Evolutionary conservation across 768 basidiomycete genomes (phyloP), one percentile per base, ranked within the genome.

Genomic region (Russula sp.): DNA sequence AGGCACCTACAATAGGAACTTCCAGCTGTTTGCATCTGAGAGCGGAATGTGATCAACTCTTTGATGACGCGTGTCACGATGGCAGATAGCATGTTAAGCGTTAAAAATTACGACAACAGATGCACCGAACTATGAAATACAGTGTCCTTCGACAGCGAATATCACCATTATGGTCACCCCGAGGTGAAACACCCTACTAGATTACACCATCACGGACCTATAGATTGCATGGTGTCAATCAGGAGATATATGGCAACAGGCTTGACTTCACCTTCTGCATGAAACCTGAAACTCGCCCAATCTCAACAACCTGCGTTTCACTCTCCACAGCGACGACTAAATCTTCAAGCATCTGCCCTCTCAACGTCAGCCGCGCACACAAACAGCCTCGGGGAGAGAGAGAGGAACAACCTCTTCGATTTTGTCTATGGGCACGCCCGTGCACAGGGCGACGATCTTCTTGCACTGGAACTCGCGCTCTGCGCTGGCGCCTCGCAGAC

Each of bases 401-500:
- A 29, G 34, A 32, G 34, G 34, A 32, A 87, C 79, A 72, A 95
- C 94, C 70, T 86, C 85, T 72, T 97, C 96, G 55, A 98, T 88
- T 72, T 87, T 85, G 68, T 96, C 93, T 48, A 90, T 79, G 2
- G 89, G 83, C 50, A 94, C 86, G 22, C 90, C 89, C 4, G 92
- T 90, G 72, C 92, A 95, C 45, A 94, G 76, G 14, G 93, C 85
- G 29, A 99, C 87, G 63, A 98, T 86, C 75, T 85, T 94, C 75
- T 90, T 87, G 76, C 91, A 96, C 73, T 93, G 87, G 68, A 88
- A 87, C 70, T 94, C 90, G 74, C 89, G 93, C 75, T 93, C 92
- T 18, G 88, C 87, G 68, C 87, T 88, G 35, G 86, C 85, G 48
- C 88, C 90, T 67, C 90, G 84, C 65, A 95, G 73, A 36, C 78